These are phyloP conservation scores for Xylaria telfairii DNA, from an alignment of 495 filamentous ascomycete species.

Conservation along the genomic window DNA sequence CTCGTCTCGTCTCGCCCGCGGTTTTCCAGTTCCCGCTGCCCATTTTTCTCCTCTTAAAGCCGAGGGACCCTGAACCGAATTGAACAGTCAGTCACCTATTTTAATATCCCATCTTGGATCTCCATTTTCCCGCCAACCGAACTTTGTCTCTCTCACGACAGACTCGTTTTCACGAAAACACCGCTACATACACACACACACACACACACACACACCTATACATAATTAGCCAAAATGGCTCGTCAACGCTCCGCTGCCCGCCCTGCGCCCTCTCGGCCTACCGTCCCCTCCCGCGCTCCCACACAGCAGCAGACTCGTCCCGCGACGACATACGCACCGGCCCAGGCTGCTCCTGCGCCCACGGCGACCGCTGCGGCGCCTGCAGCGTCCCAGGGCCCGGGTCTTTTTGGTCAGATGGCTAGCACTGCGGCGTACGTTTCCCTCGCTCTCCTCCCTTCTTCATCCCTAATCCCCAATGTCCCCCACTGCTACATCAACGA, in stretches of 20 bases:
- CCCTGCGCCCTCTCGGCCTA: conserved; percentile 66
- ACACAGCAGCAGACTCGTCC: conserved; percentile 62
- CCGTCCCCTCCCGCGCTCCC: conserved; percentile 65
- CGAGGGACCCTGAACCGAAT: conserved; percentile 26
- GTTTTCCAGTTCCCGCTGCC: background rate
- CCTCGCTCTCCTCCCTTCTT: conserved; percentile 1
- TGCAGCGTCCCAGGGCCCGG: conserved; percentile 65
- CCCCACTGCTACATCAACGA: background rate
- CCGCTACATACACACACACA: no score
- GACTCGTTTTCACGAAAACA: background rate
- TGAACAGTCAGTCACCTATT: background rate
- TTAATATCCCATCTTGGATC: no score
- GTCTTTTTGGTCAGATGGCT: conserved; percentile 85
- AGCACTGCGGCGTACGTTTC: conserved; percentile 78
- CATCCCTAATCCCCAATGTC: conserved; percentile 21
- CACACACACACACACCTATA: no score
- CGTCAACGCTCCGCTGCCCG: conserved; percentile 73
- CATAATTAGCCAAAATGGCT: conserved; percentile 64
- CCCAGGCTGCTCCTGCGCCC: conserved; percentile 51
- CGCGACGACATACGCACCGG: conserved; percentile 70
- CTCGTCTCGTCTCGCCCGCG: background rate
- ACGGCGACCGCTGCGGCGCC: conserved; percentile 35
- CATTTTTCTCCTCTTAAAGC: conserved; percentile 29
- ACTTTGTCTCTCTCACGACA: background rate
- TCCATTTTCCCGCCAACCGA: no score